Conservation (phyloP, 371 early-diverging fungal genomes). For the Mortierella sp. region DNA sequence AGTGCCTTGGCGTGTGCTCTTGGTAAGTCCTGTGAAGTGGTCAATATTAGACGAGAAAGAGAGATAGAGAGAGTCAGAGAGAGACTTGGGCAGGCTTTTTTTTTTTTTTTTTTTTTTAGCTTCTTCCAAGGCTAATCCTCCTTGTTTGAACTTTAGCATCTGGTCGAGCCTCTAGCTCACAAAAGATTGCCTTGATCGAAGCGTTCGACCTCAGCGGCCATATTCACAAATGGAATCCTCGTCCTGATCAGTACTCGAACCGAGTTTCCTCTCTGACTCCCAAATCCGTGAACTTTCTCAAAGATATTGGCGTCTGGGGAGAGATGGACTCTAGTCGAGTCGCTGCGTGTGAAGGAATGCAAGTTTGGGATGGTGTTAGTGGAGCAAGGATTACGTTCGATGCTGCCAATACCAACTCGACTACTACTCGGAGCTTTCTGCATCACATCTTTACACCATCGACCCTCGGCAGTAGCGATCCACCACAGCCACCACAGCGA, state of each 20-base stretch:
- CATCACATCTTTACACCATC: slow-evolving; percentile 37
- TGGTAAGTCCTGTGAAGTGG: too few species aligned
- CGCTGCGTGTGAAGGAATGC: slow-evolving; percentile 69
- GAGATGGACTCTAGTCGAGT: slow-evolving; percentile 62
- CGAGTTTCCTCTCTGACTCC: slow-evolving; percentile 78
- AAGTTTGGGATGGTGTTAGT: slow-evolving; percentile 84
- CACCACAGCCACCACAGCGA: slow-evolving; percentile 66
- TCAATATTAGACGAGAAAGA: too few species aligned
- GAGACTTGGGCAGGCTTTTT: too few species aligned
- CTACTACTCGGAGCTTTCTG: slow-evolving; percentile 32
- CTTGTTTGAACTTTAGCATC: too few species aligned
- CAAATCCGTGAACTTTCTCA: slow-evolving; percentile 62
- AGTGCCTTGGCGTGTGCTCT: slow-evolving; percentile 85
- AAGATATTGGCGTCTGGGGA: slow-evolving; percentile 75
- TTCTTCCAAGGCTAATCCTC: too few species aligned
- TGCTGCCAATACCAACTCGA: slow-evolving; percentile 51
- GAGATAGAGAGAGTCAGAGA: too few species aligned
- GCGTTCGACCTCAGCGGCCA: slow-evolving; percentile 69
- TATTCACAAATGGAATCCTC: slow-evolving; percentile 60
- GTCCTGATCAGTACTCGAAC: slow-evolving; percentile 70
- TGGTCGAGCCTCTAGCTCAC: slow-evolving; percentile 60
- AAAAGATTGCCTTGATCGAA: slow-evolving; percentile 79
- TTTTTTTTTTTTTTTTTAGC: neutral
- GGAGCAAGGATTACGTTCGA: slow-evolving; percentile 73
- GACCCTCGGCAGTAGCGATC: slow-evolving; percentile 40